Conservation (phyloP, 306 rosid genomes). For the Vigna reflexopilosa region DNA sequence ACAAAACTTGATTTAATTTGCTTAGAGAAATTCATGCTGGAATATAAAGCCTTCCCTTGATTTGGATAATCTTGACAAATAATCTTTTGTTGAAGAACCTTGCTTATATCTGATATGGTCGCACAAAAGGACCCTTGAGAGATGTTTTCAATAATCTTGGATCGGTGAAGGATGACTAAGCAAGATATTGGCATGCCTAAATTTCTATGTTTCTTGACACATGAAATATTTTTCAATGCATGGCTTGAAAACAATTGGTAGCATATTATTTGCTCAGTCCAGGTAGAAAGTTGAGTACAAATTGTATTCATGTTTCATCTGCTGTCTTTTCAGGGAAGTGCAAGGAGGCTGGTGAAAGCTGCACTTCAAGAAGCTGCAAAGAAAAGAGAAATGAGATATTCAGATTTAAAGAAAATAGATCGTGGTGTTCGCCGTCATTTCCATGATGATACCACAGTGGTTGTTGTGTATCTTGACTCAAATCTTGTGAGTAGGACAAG, state of each 20-base stretch:
- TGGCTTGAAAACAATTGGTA: background rate
- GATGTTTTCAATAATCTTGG: background rate
- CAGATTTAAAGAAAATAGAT: constrained; percentile 94
- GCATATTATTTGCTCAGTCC: background rate
- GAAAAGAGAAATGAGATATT: constrained; percentile 99
- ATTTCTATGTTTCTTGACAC: background rate
- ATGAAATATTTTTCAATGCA: background rate
- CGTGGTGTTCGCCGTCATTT: constrained; percentile 98
- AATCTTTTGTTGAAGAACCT: background rate
- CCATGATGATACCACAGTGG: constrained; percentile 96
- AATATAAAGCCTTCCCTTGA: constrained; percentile 6
- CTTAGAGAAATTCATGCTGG: background rate
- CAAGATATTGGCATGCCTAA: background rate
- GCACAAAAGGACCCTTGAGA: background rate
- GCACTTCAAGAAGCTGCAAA: constrained; percentile 92
- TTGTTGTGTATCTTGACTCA: constrained; percentile 83
- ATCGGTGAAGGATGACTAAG: constrained; percentile 7
- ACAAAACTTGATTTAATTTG: background rate
- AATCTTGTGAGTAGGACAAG: constrained; percentile 79
- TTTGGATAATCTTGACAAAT: constrained; percentile 14
- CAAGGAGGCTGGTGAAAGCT: constrained; percentile 81
- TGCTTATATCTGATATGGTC: background rate
- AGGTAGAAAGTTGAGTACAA: background rate
- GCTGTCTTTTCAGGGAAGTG: constrained; percentile 84
- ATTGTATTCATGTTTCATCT: constrained; percentile 23